Base-by-base conservation (phyloP, 148 eudicot species). In the Polygonum maritimum region DNA sequence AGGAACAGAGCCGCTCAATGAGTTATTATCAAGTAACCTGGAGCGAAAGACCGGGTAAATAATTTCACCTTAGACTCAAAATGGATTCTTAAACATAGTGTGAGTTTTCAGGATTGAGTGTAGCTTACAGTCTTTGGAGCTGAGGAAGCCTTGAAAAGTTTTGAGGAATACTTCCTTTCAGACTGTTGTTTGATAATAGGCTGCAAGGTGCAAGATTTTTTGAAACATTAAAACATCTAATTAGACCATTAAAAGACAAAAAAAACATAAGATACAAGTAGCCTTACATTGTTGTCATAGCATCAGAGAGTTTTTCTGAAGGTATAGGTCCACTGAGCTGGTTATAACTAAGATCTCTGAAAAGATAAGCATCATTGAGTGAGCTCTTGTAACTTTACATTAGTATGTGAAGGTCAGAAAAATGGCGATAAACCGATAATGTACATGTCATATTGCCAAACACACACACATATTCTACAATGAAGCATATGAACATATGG, bases 311-410 rank as follows among this genome's bases (percentile, higher is more conserved):
- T 77, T 85, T 88, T 81, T 80, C 83, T 75, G 84, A 40, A 75
- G 97, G 89, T 72, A 94, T 90, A 35, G 83, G 69, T 82, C 95
- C 97, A n/a, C 86, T 80, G 51, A 93, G 90, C 54, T 82, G 84
- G 80, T 93, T 93, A 85, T 76, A 79, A 77, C 98, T 87, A 80
- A 92, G 86, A 86, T 94, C 98, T 77, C 98, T 94, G 85, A 13
- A 14, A 33, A 0, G 14, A 67, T 33, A 67, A 35, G 71, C n/a
- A 14, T 36, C 7, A 16, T 35, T 9, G 21, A 38, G 38, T 67
- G 14, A 67, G 38, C 19, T 35, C 44, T 65, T 15, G 71, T 65
- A 36, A 11, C 16, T 33, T 7, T 19, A 31, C 62, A 55, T 18
- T 26, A 62, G 13, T 26, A 62, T 57, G 63, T 21, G 7, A 57